Conservation (phyloP, 768 basidiomycete genomes). For the Pulveroboletus sp. region DNA sequence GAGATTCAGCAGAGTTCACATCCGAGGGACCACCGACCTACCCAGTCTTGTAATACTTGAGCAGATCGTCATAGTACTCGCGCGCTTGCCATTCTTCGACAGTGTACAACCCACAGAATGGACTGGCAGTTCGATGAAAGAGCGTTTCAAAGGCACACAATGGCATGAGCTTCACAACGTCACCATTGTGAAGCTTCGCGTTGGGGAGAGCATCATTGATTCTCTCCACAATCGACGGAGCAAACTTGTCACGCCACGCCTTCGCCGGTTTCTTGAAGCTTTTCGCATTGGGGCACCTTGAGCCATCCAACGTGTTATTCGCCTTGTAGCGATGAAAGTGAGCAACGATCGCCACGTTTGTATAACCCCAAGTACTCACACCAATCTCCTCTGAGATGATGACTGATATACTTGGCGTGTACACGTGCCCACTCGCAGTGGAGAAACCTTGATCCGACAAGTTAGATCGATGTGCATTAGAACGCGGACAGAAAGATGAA, state of each 20-base stretch:
- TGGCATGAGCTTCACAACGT: constrained; percentile 58
- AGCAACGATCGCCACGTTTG: neutral
- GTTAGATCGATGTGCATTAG: neutral
- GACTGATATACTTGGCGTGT: constrained; percentile 48
- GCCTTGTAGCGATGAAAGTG: constrained; percentile 26
- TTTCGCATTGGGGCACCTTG: constrained; percentile 57
- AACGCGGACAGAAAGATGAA: constrained; percentile 12
- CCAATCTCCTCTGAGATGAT: constrained; percentile 43
- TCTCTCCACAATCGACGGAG: constrained; percentile 49
- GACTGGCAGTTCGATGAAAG: constrained; percentile 45
- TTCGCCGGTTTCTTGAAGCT: constrained; percentile 39
- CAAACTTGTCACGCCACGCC: constrained; percentile 55
- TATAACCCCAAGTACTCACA: constrained; percentile 32
- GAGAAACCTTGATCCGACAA: constrained; percentile 49
- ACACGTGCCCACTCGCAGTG: constrained; percentile 41
- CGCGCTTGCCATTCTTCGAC: constrained; percentile 57
- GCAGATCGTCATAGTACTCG: constrained; percentile 68
- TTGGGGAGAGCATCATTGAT: constrained; percentile 61
- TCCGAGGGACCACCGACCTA: constrained; percentile 26
- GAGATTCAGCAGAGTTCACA: neutral
- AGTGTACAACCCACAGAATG: constrained; percentile 72
- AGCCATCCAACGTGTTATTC: constrained; percentile 67
- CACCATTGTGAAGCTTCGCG: constrained; percentile 49
- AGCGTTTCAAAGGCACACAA: constrained; percentile 81
- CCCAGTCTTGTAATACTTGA: constrained; percentile 79